phyloP scores from a whole-genome alignment of 345 rosid genomes.

The Arabidopsis thaliana region DNA sequence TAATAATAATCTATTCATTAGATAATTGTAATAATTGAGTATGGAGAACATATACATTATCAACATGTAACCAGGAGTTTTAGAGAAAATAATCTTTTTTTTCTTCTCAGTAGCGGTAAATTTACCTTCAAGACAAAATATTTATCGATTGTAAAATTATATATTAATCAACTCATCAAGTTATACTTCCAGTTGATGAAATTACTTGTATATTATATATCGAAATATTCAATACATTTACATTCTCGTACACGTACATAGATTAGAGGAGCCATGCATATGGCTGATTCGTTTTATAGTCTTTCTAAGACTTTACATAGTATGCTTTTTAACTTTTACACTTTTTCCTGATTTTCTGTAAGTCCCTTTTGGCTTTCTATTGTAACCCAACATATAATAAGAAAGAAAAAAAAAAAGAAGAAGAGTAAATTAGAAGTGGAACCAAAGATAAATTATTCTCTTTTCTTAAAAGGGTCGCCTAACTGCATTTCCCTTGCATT shows the following conservation, averaged over 20 bases:
- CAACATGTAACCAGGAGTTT: background rate
- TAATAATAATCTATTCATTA: conserved; percentile 6
- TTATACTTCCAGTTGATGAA: background rate
- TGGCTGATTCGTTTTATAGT: conserved; percentile 16
- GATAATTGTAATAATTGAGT: background rate
- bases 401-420: background rate
- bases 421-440: background rate
- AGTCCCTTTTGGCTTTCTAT: conserved; percentile 13
- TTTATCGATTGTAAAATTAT: background rate
- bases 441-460: conserved; percentile 9
- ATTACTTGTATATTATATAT: background rate
- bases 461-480: conserved; percentile 30
- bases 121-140: background rate
- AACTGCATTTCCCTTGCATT: background rate
- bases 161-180: background rate
- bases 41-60: background rate
- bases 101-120: background rate
- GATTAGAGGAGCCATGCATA: conserved; percentile 37
- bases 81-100: background rate
- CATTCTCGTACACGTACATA: conserved; percentile 34
- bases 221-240: background rate
- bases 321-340: conserved; percentile 42
- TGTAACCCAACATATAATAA: background rate
- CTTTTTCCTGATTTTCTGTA: conserved; percentile 30
- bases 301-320: conserved; percentile 30